Evolutionary conservation across 1,284 basidiomycete genomes (phyloP), one percentile per base, ranked within the genome.

Genomic region (Cryptococcus hybrid): DNA sequence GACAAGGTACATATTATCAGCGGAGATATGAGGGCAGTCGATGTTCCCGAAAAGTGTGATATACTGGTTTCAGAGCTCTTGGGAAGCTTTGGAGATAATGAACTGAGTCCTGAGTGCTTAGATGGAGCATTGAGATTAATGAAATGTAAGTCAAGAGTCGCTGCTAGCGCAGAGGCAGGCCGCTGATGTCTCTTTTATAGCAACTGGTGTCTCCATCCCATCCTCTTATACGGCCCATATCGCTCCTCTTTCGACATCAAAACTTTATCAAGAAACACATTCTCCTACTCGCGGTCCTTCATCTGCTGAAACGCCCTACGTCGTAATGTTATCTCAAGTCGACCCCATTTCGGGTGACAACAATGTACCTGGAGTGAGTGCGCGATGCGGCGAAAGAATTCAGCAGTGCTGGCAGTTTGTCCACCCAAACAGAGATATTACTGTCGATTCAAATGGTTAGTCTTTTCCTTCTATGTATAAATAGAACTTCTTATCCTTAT

Each of bases 321-420:
- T 99, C 4, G 96, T 99, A 56, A 94, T 98, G 89, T 91, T 99
- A 73, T 88, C 92, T 70, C 89, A 92, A 18, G 88, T 90, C 61
- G 93, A 92, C 66, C 84, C 92, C 59, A 81, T 97, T 47, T 91
- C 88, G 59, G 90, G 87, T 18, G 81, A 89, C 11, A 38, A 51
- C 15, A 39, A 51, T 18, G 86, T 55, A 69, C 83, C 52, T 80
- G 80, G 60, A 57, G 70, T 56, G 59, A 74, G 82, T 61, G 85
- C 84, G 13, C 81, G 84, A 51, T 92, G 89, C 76, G 90, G 90
- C 7, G 84, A 87, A 5, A 85, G 85, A 66, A 84, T 97, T 37
- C 96, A 99, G 76, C 90, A 93, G 67, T 96, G 93, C 69, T 99
- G 96, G 96, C 88, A 90, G 61, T 99, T 98, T 76, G 92, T 92